phyloP scores from a whole-genome alignment of 345 rosid genomes.

The Arabis hirsuta region DNA sequence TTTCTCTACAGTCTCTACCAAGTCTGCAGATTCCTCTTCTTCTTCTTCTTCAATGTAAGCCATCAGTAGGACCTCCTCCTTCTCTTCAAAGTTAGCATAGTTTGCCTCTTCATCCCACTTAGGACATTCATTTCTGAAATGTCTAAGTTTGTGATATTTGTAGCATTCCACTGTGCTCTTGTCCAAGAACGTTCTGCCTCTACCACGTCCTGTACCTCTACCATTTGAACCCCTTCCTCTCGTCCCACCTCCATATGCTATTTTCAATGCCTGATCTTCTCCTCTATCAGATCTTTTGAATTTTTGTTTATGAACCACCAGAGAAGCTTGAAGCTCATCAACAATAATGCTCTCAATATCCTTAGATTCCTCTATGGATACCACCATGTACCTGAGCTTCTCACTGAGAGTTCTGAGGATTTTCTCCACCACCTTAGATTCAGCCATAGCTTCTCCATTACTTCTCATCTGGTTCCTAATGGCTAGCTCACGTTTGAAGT shows the following conservation, averaged over 20 bases:
- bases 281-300: neutral
- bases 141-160: no score
- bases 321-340: neutral
- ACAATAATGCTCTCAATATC: neutral
- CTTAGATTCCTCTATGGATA: neutral
- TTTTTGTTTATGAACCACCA: neutral
- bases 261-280: neutral
- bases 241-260: neutral
- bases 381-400: conserved; percentile 6
- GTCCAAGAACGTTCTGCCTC: neutral
- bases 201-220: neutral
- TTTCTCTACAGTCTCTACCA: neutral
- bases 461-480: neutral
- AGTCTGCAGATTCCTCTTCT: neutral
- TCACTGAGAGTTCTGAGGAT: conserved; percentile 6
- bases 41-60: neutral
- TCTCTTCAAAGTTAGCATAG: neutral
- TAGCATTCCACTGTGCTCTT: neutral
- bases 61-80: neutral
- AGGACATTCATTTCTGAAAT: no score
- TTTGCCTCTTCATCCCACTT: no score
- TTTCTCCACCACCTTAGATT: conserved; percentile 1
- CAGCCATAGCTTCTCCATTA: neutral
- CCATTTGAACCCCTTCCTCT: neutral
- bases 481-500: neutral